phyloP scores from a whole-genome alignment of 2,329 filamentous ascomycete genomes.

The Neurospora sp. region DNA sequence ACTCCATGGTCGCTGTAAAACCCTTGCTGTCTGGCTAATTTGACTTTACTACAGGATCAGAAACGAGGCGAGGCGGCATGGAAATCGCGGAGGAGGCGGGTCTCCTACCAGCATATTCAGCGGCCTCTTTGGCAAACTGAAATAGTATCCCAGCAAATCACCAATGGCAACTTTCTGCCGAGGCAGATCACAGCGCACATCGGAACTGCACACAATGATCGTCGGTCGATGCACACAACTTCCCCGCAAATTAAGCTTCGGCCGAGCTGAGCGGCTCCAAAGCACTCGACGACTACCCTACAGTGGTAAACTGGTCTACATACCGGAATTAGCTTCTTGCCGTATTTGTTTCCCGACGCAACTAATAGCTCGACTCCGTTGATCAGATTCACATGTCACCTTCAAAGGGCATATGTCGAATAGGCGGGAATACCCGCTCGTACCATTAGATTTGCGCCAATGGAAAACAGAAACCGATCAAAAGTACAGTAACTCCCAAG shows the following conservation, averaged over 20 bases:
- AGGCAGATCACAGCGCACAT: background rate
- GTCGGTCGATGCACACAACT: background rate
- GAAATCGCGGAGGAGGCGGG: conserved; percentile 30
- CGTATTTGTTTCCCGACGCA: background rate
- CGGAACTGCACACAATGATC: background rate
- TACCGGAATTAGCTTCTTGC: background rate
- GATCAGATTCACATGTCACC: background rate
- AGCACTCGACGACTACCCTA: background rate
- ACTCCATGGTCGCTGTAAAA: background rate
- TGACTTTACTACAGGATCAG: conserved; percentile 6
- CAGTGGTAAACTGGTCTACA: background rate
- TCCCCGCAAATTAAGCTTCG: background rate
- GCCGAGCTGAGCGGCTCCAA: background rate
- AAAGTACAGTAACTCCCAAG: background rate
- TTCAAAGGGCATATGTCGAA: background rate
- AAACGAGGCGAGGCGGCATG: conserved; percentile 23
- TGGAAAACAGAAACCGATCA: background rate
- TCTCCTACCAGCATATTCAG: conserved; percentile 24
- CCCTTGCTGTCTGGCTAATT: background rate
- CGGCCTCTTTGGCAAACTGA: conserved; percentile 28
- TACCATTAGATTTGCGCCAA: background rate
- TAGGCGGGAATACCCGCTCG: background rate
- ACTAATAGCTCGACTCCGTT: background rate
- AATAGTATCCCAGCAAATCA: background rate
- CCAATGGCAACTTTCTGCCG: background rate